Base-by-base conservation (phyloP, 352 stramenopile species). In the Phytophthora ramorum region DNA sequence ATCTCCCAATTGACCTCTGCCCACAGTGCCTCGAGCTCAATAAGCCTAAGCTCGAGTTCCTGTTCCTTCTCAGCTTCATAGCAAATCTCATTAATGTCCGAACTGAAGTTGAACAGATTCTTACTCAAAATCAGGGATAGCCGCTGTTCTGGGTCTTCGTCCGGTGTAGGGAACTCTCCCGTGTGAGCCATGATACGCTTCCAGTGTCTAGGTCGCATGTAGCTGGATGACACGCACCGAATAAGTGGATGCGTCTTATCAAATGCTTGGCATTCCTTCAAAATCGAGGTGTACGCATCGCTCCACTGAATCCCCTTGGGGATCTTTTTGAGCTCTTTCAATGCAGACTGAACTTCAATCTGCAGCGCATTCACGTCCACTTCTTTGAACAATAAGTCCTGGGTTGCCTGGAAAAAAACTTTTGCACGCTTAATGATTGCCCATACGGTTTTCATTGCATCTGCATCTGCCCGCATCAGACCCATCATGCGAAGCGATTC, bases 11-110 rank as follows among this genome's bases (percentile, higher is more conserved):
- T 93, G 38, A 98, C 95, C 58, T 90, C 83, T 9, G 80, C 81
- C 95, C 96, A 99, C 10, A 96, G 83, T 12, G 91, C 88, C 50
- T 97, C 91, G 7, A 99, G 86, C 57, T 97, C 82, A 50, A 96
- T 75, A 12, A 99, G 76, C 2, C 89, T 88, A 37, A 93, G 73
- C 69, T 98, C 95, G 37, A 98, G 94, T 52, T 99, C 97, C 59
- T 98, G 91, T 69, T 99, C 96, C 61, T 99, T 99, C 43, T 96
- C 91, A 5, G 95, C 96, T 78, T 98, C 92, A 73, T 99, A 98
- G 58, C 89, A 97, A 66, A 98, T 98, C 59, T 99, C 96, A 26
- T 97, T 97, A 40, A 99, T 97, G 28, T 98, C 93, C 16, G 89
- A 91, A 65, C 88, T 97, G 66, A 97, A 98, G 57, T 96, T 92